Evolutionary conservation across 106 monocot species (phyloP).

Genomic region (Gastrodia elata): DNA sequence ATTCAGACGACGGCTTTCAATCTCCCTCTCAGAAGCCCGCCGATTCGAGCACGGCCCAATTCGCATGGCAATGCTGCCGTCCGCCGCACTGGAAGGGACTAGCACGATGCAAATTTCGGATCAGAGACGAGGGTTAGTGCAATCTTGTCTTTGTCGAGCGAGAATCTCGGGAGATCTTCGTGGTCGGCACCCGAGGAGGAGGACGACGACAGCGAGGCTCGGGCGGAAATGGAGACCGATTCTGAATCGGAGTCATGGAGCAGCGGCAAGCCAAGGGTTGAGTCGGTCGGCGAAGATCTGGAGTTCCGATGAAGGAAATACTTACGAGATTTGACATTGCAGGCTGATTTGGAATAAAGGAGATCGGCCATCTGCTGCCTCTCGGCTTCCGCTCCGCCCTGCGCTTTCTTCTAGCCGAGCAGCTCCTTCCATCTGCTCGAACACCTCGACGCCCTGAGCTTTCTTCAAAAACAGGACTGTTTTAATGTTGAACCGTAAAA

Average conservation of each 20-base stretch:
- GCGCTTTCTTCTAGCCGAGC: conserved; percentile 33
- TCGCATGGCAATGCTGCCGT: not conserved
- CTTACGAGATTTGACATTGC: conserved; percentile 21
- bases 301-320: conserved; percentile 32
- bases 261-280: conserved; percentile 39
- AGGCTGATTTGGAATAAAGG: conserved; percentile 9
- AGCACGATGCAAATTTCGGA: conserved; percentile 5
- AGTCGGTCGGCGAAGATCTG: conserved; percentile 16
- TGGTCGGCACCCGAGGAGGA: conserved; percentile 53
- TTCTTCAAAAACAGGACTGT: no score
- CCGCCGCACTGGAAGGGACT: not conserved
- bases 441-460: conserved; percentile 71
- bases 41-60: not conserved
- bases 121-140: not conserved
- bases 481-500: no score
- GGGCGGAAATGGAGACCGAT: conserved; percentile 42
- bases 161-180: conserved; percentile 68
- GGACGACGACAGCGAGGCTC: conserved; percentile 55
- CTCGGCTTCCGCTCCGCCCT: conserved; percentile 15
- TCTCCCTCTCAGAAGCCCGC: not conserved
- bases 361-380: not conserved
- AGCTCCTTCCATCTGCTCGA: conserved; percentile 80
- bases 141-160: conserved; percentile 56
- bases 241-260: conserved; percentile 55
- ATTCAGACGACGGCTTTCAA: conserved; percentile 54